A percentile compares a stretch with the other conserved stretches of the same genome.
phyloP scores from a whole-genome alignment of 1,139 yeast species.

The Lodderomyces oxycetoniae region DNA sequence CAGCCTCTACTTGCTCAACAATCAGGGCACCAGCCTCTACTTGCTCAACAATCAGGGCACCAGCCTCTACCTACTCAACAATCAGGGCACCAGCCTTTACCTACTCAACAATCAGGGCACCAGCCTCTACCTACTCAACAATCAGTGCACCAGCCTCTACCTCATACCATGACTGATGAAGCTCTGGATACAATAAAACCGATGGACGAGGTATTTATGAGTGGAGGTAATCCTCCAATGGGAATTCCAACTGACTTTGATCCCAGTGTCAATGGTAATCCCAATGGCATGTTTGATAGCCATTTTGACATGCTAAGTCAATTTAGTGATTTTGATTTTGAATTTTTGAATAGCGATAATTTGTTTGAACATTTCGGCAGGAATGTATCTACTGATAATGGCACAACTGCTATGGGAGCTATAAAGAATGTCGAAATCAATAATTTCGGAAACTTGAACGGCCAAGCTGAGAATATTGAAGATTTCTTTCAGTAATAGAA shows the following conservation, averaged over 20 bases:
- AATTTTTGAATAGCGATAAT: constrained; percentile 29
- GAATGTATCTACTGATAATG: not conserved
- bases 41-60: not conserved
- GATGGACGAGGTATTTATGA: not conserved
- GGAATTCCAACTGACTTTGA: not conserved
- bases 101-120: not conserved
- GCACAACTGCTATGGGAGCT: not conserved
- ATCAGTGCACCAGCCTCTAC: not conserved
- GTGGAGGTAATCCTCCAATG: not conserved
- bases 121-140: not conserved
- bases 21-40: too few species aligned
- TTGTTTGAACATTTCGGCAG: constrained; percentile 16
- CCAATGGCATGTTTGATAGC: too few species aligned
- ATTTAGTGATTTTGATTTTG: constrained; percentile 26
- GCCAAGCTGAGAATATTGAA: constrained; percentile 3
- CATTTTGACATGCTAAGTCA: constrained; percentile 13
- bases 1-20: too few species aligned
- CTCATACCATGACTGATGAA: not conserved
- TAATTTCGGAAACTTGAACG: constrained; percentile 2
- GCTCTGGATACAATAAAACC: not conserved
- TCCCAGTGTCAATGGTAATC: too few species aligned
- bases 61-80: constrained; percentile 2
- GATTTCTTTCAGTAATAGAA: constrained; percentile 7
- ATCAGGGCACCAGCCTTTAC: too few species aligned
- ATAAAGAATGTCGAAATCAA: not conserved